Percentiles rank a stretch among this genome's conserved stretches.
phyloP scores from a whole-genome alignment of 83 land plant genomes.

The Picea engelmannii region DNA sequence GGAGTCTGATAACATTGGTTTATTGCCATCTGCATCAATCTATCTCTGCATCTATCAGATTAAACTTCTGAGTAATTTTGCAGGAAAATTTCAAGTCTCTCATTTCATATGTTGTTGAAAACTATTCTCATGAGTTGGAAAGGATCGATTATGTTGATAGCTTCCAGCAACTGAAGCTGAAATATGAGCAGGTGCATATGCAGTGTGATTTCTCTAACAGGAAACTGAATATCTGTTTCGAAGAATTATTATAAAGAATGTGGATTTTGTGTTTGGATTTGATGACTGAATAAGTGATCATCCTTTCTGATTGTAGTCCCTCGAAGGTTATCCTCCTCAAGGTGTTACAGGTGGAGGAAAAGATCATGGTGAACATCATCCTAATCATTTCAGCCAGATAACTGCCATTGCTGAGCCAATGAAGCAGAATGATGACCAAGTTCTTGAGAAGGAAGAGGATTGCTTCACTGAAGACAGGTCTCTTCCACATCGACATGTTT shows the following conservation, averaged over 20 bases:
- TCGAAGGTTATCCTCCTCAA: not conserved
- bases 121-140: not conserved
- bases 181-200: not conserved
- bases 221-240: not conserved
- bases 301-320: not conserved
- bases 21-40: not conserved
- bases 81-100: slow-evolving; percentile 6
- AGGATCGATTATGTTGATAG: not conserved
- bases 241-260: not conserved
- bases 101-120: not conserved
- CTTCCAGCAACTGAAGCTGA: slow-evolving; percentile 3
- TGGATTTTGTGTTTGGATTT: not conserved
- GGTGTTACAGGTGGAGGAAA: not conserved
- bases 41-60: not conserved
- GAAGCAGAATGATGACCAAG: slow-evolving; percentile 8
- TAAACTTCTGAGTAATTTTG: not conserved
- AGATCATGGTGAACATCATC: not conserved
- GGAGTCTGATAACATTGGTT: no score
- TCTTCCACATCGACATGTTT: not conserved
- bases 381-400: not conserved
- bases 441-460: not conserved
- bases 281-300: not conserved
- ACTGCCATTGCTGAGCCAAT: not conserved
- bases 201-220: not conserved
- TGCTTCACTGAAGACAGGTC: slow-evolving; percentile 2